Base-by-base conservation (phyloP, 805 yeast genomes). In the Yarrowia osloensis region DNA sequence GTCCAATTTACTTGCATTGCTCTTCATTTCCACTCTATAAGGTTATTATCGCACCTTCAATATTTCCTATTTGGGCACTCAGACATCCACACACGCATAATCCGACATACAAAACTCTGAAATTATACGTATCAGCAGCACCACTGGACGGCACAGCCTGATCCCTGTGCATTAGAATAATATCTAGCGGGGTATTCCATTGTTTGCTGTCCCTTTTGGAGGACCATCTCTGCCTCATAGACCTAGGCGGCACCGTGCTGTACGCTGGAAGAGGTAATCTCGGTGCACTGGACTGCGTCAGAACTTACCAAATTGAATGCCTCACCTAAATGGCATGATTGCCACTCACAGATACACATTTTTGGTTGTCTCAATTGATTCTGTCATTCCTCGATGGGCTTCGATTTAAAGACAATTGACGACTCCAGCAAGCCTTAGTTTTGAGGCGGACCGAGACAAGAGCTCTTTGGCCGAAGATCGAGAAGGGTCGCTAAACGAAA, bases 31-130 rank as follows among this genome's bases (percentile, higher is more conserved):
- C 50, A 2, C 8, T 2, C 19, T 21, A 21, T 21, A 50, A 50
- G 39, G 24, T 49, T 49, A 22, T n/a, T 47, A 49, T 49, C 55
- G 19, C 24, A 31, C 3, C 15, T n/a, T 13, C 37, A 21, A 15
- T 31, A 50, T 50, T 50, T 21, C 57, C 57, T 33, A 2, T 50
- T 50, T 50, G 40, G 57, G 57, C 22, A 50, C 17, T 15, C 57
- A 31, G 4, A 33, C 57, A 33, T 31, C 57, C 57, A 50, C 57
- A 50, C 17, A 22, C 55, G 40, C 57, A 50, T 33, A 50, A 33
- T 33, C 57, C 28, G 4, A 33, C 28, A 33, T 21, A 8, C 19
- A 13, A 50, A 50, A 21, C 40, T 49, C 19, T 31, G 24, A 19
- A 22, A 3, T 31, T 17, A 17, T 7, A 42, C 40, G 9, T 33